Conservation (phyloP, 176 grass and related monocot species). For the Echinochloa phyllopogon region DNA sequence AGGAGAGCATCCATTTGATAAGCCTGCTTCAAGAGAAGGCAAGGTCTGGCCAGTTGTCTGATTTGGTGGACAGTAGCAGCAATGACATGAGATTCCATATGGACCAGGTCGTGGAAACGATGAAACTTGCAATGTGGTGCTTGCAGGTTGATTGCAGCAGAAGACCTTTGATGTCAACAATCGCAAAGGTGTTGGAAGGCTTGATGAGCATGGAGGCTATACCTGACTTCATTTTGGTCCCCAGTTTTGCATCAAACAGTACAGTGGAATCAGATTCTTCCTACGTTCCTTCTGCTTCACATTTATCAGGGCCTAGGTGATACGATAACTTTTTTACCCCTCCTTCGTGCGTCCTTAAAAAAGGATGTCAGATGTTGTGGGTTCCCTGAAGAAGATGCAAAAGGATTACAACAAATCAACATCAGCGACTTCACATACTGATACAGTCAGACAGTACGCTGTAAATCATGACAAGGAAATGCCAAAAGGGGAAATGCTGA, state of each 20-base stretch:
- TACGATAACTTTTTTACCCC: neutral
- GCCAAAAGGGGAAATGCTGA: no score
- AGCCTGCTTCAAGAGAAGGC: conserved; percentile 14
- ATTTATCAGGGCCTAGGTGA: conserved; percentile 28
- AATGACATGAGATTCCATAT: neutral
- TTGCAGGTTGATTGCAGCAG: conserved; percentile 8
- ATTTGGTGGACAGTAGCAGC: conserved; percentile 18
- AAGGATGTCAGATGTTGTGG: no score
- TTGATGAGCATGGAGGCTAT: neutral
- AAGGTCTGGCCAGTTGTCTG: neutral
- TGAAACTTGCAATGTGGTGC: conserved; percentile 33
- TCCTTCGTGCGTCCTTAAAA: no score
- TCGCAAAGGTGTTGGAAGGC: conserved; percentile 19
- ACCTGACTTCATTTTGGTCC: conserved; percentile 5
- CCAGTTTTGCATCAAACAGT: neutral
- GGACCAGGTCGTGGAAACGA: neutral
- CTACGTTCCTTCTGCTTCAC: neutral
- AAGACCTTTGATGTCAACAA: conserved; percentile 14
- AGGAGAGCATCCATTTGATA: neutral
- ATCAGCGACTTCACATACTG: no score
- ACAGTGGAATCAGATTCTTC: neutral
- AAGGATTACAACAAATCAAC: no score
- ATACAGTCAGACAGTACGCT: no score
- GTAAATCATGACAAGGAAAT: no score
- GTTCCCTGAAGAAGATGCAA: no score